Evolutionary conservation across 805 yeast genomes (phyloP).

Genomic region (Hanseniaspora meyeri): DNA sequence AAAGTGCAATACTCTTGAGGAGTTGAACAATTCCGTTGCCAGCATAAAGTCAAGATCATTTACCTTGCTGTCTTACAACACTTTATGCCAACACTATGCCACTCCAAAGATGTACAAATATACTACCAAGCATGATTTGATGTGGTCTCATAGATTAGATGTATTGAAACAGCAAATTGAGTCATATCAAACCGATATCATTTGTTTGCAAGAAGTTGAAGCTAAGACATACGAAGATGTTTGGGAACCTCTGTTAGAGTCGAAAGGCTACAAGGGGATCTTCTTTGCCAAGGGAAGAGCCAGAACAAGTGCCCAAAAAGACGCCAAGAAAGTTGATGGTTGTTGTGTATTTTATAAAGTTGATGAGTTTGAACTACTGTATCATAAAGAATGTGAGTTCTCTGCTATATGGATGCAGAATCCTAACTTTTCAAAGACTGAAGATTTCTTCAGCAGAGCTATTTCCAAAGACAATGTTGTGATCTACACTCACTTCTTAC

Average conservation of each 20-base stretch:
- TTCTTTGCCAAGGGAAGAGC: conserved; percentile 87
- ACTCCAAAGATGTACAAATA: conserved; percentile 83
- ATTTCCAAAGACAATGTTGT: conserved; percentile 94
- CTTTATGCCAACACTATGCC: conserved; percentile 91
- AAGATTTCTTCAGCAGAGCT: conserved; percentile 88
- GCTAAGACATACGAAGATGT: conserved; percentile 71
- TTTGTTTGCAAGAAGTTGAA: conserved; percentile 94
- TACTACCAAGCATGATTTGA: conserved; percentile 94
- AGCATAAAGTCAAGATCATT: conserved; percentile 36
- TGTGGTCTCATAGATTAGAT: conserved; percentile 82
- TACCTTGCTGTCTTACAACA: conserved; percentile 76
- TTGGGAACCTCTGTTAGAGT: conserved; percentile 65
- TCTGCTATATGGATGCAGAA: conserved; percentile 68
- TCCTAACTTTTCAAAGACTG: conserved; percentile 81
- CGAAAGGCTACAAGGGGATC: conserved; percentile 65
- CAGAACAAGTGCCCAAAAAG: conserved; percentile 70
- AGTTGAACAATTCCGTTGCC: conserved; percentile 21
- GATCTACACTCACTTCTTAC: conserved; percentile 60
- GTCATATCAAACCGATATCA: conserved; percentile 53
- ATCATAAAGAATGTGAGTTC: conserved; percentile 67
- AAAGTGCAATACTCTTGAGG: conserved; percentile 24
- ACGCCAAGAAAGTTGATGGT: conserved; percentile 88
- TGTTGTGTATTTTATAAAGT: conserved; percentile 86
- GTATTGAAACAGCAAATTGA: conserved; percentile 61
- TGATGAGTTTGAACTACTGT: conserved; percentile 55